Evolutionary conservation across 306 rosid species (phyloP).

Genomic region (Cucumis melo): DNA sequence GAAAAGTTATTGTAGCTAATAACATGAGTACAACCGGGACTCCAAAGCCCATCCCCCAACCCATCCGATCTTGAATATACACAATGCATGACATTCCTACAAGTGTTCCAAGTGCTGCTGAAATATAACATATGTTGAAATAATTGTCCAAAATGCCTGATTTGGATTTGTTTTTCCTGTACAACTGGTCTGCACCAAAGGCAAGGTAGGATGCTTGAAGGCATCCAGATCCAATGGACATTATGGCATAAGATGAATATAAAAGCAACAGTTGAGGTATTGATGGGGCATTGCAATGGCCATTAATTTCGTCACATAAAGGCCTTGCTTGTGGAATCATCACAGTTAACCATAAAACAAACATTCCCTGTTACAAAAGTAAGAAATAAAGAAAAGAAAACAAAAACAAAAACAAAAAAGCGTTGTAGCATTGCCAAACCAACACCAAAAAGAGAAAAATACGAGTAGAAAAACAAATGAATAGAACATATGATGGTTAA

Average conservation of each 20-base stretch:
- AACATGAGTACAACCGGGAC: slow-evolving; percentile 13
- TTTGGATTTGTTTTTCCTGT: neutral
- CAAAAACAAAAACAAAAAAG: neutral
- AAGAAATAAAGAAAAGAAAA: neutral
- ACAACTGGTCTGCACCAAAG: slow-evolving; percentile 17
- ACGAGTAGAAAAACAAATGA: too few relatives aligned
- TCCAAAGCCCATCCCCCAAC: slow-evolving; percentile 23
- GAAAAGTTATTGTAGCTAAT: neutral
- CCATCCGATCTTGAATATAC: slow-evolving; percentile 16
- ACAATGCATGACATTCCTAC: slow-evolving; percentile 2
- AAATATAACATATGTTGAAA: slow-evolving; percentile 7
- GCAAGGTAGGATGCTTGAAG: slow-evolving; percentile 8
- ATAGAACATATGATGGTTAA: too few relatives aligned
- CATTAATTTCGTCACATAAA: neutral
- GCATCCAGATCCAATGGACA: slow-evolving; percentile 19
- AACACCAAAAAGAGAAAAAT: too few relatives aligned
- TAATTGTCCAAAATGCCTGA: neutral
- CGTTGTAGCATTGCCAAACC: neutral
- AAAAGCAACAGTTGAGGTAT: neutral
- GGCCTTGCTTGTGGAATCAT: slow-evolving; percentile 10
- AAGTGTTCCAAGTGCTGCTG: neutral
- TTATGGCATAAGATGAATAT: slow-evolving; percentile 6
- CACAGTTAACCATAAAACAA: slow-evolving; percentile 15
- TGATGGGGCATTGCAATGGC: slow-evolving; percentile 1
- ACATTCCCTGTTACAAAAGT: slow-evolving; percentile 18